A percentile compares a stretch with the other conserved stretches of the same genome.
These are phyloP conservation scores for Rhynchosporium secalis DNA, from an alignment of 2,329 filamentous ascomycete genomes.

Conservation along the genomic window DNA sequence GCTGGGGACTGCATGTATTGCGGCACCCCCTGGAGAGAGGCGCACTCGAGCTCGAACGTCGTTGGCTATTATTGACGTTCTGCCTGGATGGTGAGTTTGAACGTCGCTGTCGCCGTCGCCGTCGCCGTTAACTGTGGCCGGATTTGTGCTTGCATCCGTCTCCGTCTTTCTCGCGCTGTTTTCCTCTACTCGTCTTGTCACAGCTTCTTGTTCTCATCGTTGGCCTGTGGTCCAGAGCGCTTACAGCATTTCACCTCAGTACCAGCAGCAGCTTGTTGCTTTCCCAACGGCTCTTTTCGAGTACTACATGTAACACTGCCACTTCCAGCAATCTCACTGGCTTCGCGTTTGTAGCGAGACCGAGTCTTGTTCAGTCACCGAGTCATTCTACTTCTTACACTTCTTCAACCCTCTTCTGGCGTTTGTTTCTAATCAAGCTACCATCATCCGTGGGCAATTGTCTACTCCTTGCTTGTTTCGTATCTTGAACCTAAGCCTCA, in stretches of 20 bases:
- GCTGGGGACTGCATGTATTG: neutral
- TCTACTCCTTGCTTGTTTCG: conserved; percentile 30
- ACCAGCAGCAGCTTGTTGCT: conserved; percentile 15
- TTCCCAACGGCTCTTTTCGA: conserved; percentile 9
- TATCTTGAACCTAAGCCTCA: conserved; percentile 26
- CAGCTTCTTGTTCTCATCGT: conserved; percentile 1
- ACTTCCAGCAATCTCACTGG: conserved; percentile 15
- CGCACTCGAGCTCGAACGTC: neutral
- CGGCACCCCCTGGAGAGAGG: neutral
- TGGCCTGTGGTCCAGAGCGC: neutral
- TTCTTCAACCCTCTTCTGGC: conserved; percentile 20
- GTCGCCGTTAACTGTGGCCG: neutral
- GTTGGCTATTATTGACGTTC: neutral
- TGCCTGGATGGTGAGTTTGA: conserved; percentile 2
- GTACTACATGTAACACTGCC: neutral
- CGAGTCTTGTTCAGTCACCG: conserved; percentile 19
- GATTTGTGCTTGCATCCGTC: neutral
- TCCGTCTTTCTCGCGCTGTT: neutral
- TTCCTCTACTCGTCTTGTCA: neutral
- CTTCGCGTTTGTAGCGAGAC: conserved; percentile 17
- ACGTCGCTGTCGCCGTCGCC: neutral
- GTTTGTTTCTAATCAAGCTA: conserved; percentile 2
- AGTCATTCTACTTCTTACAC: conserved; percentile 19
- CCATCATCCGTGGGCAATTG: neutral
- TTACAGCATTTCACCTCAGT: neutral